Evolutionary conservation across 805 yeast genomes (phyloP).

Genomic region (Starmerella bombicola): DNA sequence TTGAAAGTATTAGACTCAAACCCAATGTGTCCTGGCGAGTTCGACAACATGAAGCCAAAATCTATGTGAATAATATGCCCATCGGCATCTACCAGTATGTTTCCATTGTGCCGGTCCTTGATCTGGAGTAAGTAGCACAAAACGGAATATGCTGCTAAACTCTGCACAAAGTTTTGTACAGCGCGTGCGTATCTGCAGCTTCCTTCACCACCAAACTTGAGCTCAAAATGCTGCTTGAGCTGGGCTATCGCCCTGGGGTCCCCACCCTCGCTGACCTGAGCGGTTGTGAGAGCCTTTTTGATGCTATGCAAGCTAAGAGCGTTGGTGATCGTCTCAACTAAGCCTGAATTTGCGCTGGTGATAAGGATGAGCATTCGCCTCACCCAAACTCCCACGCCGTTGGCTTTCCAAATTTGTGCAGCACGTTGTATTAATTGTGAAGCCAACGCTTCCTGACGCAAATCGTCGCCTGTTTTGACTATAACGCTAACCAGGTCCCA

Average conservation of each 20-base stretch:
- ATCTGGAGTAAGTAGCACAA: slow-evolving; percentile 83
- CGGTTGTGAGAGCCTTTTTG: slow-evolving; percentile 77
- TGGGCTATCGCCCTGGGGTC: slow-evolving; percentile 57
- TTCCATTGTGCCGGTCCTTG: slow-evolving; percentile 97
- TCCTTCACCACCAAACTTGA: slow-evolving; percentile 55
- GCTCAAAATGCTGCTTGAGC: slow-evolving; percentile 62
- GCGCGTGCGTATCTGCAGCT: slow-evolving; percentile 51
- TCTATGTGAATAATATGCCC: slow-evolving; percentile 89
- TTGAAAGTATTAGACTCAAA: slow-evolving; percentile 98
- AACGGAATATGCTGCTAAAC: slow-evolving; percentile 87
- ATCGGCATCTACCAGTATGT: slow-evolving; percentile 86
- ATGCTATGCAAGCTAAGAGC: slow-evolving; percentile 90
- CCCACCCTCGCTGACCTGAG: slow-evolving; percentile 39
- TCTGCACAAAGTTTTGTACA: slow-evolving; percentile 69
- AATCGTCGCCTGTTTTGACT: slow-evolving; percentile 90
- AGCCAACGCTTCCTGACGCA: slow-evolving; percentile 96
- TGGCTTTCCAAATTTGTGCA: slow-evolving; percentile 68
- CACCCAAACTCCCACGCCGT: slow-evolving; percentile 71
- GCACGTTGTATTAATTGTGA: slow-evolving; percentile 84
- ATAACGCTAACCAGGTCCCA: slow-evolving; percentile 96
- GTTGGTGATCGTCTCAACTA: slow-evolving; percentile 92
- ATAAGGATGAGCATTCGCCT: slow-evolving; percentile 84
- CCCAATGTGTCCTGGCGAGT: slow-evolving; percentile 94
- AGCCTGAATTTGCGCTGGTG: slow-evolving; percentile 80
- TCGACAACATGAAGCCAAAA: slow-evolving; percentile 83